Evolutionary conservation across 768 basidiomycete genomes (phyloP), one percentile per base, ranked within the genome.

Genomic region (Tulasnella calospora): DNA sequence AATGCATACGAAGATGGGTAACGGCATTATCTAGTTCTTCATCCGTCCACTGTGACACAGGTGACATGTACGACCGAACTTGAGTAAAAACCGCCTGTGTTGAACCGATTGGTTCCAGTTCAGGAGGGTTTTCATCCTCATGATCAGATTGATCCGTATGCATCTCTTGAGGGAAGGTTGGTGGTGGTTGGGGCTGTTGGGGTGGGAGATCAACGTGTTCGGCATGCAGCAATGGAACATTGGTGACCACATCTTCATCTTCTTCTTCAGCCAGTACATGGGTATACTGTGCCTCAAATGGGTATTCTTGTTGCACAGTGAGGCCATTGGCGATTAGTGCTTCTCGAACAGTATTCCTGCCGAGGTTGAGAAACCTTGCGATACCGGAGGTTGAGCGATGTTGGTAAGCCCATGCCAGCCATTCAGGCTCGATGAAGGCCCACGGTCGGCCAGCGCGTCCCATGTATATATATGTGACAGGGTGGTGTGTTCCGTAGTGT

Each of bases 241-340:
- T 12, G 44, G 44, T 46, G 44, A 3, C 44, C 5, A 12, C 3
- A 15, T 15, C 44, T 15, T 36, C 27, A n/a, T 13, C 8, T 0
- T 46, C 36, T 17, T n/a, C 15, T 69, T 74, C n/a, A 69, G 80
- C 80, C 61, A 75, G 69, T 36, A 81, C 19, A 40, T 75, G 70
- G 21, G 77, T 78, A 38, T 80, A 40, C 6, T 30, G 44, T n/a
- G 19, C 19, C 17, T 41, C 19, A 21, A 36, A 21, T 30, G 69
- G 72, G 55, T 41, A 40, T 17, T 35, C 27, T 33, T 77, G 35
- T 12, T 10, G 41, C 15, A 13, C 19, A 40, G 77, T 76, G 70
- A 82, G 79, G 1, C 81, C 81, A 73, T 79, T 69, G 33, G 79
- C 79, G 15, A 83, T 67, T 3, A 81, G 80, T 12, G 77, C 61